Evolutionary conservation across 768 basidiomycete genomes (phyloP).

Genomic region (Gautieria morchelliformis): DNA sequence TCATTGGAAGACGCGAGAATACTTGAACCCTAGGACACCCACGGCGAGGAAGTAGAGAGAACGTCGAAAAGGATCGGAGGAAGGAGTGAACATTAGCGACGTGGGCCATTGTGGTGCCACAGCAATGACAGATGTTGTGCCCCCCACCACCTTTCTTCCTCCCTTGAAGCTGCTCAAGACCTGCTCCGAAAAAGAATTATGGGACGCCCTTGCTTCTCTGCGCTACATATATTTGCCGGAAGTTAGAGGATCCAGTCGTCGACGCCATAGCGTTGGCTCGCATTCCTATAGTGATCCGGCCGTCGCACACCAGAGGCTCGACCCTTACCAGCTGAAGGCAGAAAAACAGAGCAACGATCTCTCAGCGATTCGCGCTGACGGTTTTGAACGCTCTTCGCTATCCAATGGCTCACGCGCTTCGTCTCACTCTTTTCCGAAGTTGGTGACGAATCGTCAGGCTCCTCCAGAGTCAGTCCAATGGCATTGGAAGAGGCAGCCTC

Average conservation of each 20-base stretch:
- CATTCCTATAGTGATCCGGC: not conserved
- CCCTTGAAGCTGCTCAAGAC: constrained; percentile 17
- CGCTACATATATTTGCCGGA: constrained; percentile 47
- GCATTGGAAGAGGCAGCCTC: constrained; percentile 39
- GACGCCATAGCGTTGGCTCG: constrained; percentile 18
- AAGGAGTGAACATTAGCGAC: not conserved
- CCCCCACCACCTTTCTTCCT: constrained; percentile 34
- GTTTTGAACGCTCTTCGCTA: constrained; percentile 62
- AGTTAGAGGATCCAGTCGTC: constrained; percentile 45
- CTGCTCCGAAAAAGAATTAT: constrained; percentile 21
- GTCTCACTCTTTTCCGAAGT: constrained; percentile 23
- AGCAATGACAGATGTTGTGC: not conserved
- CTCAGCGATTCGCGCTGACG: constrained; percentile 38
- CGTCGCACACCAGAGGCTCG: not conserved
- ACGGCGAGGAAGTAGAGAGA: not conserved
- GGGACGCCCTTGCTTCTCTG: constrained; percentile 40
- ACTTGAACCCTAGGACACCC: too few relatives aligned
- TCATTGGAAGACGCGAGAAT: too few relatives aligned
- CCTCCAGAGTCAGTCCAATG: constrained; percentile 16
- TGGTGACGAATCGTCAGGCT: constrained; percentile 11
- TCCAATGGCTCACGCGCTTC: constrained; percentile 68
- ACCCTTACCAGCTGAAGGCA: not conserved
- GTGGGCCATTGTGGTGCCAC: not conserved
- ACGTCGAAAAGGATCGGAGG: not conserved
- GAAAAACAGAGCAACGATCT: constrained; percentile 10